Evolutionary conservation across 345 rosid species (phyloP), one percentile per base, ranked within the genome.

Genomic region (Leavenworthia alabamica): DNA sequence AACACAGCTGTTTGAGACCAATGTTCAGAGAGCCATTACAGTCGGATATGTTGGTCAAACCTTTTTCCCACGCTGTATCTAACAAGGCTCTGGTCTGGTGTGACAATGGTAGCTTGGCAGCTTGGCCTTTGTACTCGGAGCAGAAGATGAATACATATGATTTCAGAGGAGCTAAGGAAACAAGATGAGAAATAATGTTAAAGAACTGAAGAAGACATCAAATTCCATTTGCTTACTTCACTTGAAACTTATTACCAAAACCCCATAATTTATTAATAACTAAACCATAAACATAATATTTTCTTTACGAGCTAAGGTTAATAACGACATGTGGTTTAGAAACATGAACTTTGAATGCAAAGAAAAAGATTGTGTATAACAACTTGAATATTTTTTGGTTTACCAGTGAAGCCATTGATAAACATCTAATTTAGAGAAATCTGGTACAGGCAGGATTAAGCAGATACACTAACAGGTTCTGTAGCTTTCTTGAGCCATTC

Each of bases 401-500:
- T 9, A 52, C 9, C 9, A 52, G 22, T 24, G 31, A 24, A 56
- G 47, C 41, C 53, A 55, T 37, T 15, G 59, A 43, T 47, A 46
- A 60, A 52, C 56, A 61, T 70, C 51, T 70, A 61, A 20, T 10
- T 4, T 16, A 31, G 53, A 24, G 42, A 46, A 29, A 3, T n/a
- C 31, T 46, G 7, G 27, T n/a, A n/a, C n/a, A n/a, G 42, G 13
- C 17, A 8, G 23, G 1, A 32, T 49, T 22, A 66, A 45, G 8
- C 56, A 70, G 58, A 82, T 5, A 70, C 86, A 5, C 71, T 65
- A 11, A 86, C 65, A 44, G 92, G 85, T 65, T 86, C 90, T 0
- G 99, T 90, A 35, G 99, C 99, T 72, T 79, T 84, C 70, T 73
- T 79, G 66, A 90, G 86, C 99, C 99, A 93, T 20, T 81, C 81